Evolutionary conservation across 768 basidiomycete species (phyloP).

Genomic region (Pulveroboletus ravenelii): DNA sequence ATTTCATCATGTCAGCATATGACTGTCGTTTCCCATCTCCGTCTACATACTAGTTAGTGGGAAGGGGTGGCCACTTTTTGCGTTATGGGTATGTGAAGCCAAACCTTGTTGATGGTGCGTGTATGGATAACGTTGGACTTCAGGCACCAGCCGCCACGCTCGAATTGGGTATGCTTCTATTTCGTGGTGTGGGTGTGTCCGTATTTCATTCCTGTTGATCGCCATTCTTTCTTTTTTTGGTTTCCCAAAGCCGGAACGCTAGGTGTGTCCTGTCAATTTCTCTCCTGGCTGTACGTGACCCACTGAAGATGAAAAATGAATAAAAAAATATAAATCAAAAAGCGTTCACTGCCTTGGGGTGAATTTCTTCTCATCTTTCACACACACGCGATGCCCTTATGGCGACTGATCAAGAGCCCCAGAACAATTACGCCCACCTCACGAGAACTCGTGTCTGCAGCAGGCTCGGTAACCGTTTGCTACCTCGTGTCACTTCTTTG

Average conservation of each 20-base stretch:
- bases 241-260: constrained; percentile 7
- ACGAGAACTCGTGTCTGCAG: constrained; percentile 6
- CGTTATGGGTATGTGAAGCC: constrained; percentile 10
- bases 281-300: background rate
- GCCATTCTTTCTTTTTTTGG: background rate
- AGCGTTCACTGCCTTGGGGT: constrained; percentile 15
- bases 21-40: background rate
- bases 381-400: no score
- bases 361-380: background rate
- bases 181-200: background rate
- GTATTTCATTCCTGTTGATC: background rate
- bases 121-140: constrained; percentile 3
- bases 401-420: background rate
- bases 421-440: constrained; percentile 14
- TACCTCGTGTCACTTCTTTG: background rate
- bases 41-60: constrained; percentile 8
- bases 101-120: background rate
- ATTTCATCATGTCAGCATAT: background rate
- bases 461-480: constrained; percentile 1
- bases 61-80: constrained; percentile 10
- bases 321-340: no score
- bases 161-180: constrained; percentile 10
- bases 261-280: constrained; percentile 4
- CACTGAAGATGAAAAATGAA: background rate
- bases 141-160: constrained; percentile 14